Evolutionary conservation across 148 eudicot species (phyloP).

Genomic region (Diospyros lotus): DNA sequence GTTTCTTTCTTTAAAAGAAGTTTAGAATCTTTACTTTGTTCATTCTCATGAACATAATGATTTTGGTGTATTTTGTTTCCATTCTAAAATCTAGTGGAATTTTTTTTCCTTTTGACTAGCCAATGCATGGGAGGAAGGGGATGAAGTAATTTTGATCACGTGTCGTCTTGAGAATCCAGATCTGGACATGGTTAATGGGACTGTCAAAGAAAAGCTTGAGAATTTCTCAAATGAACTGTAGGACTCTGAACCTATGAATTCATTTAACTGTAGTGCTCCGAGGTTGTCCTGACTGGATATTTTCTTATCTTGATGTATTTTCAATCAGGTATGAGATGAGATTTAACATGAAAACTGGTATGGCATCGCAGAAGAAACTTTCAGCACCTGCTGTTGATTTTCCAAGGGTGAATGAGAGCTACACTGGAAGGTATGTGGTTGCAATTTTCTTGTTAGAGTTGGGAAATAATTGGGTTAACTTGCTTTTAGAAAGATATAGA

Average conservation of each 20-base stretch:
- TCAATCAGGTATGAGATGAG: constrained; percentile 86
- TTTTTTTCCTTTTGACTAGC: constrained; percentile 33
- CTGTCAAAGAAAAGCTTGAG: constrained; percentile 50
- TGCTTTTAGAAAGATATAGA: background rate
- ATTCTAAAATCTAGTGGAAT: background rate
- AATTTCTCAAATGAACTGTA: constrained; percentile 78
- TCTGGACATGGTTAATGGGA: constrained; percentile 66
- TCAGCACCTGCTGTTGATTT: constrained; percentile 90
- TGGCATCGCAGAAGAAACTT: constrained; percentile 73
- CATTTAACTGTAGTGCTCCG: background rate
- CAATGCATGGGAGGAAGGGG: constrained; percentile 99
- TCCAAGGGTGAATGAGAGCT: constrained; percentile 84
- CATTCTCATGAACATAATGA: background rate
- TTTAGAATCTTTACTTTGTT: too few species aligned
- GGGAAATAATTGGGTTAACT: background rate
- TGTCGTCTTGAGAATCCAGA: constrained; percentile 85
- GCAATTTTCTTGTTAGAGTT: background rate
- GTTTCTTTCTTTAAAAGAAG: background rate
- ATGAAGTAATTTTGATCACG: constrained; percentile 80
- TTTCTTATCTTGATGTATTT: background rate
- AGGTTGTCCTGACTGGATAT: constrained; percentile 5
- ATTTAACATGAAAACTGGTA: constrained; percentile 81
- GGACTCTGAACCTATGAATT: constrained; percentile 13
- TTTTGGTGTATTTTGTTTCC: constrained; percentile 1
- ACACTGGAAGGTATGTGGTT: constrained; percentile 67